phyloP scores from a whole-genome alignment of 257 asterid species.

The Oldenlandia corymbosa region DNA sequence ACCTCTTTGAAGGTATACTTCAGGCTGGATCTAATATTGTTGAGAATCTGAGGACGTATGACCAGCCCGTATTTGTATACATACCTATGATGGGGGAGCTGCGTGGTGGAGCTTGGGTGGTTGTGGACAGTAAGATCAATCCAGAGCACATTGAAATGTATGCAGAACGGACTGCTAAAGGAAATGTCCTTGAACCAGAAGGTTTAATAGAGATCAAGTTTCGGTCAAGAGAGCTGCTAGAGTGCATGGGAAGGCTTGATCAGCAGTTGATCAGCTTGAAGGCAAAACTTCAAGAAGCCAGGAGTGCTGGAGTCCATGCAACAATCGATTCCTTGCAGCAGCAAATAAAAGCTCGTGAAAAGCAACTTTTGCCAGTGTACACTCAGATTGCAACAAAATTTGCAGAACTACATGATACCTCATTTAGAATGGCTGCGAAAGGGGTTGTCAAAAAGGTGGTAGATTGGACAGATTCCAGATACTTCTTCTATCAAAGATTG shows the following conservation, averaged over 20 bases:
- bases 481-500: conserved; percentile 64
- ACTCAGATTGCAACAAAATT: conserved; percentile 90
- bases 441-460: conserved; percentile 79
- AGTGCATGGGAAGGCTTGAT: conserved; percentile 95
- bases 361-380: conserved; percentile 79
- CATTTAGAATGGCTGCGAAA: conserved; percentile 90
- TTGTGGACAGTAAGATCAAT: conserved; percentile 84
- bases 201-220: conserved; percentile 90
- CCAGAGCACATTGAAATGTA: conserved; percentile 91
- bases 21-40: conserved; percentile 98
- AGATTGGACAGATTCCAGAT: conserved; percentile 71
- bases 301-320: conserved; percentile 21
- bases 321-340: conserved; percentile 36
- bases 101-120: conserved; percentile 99
- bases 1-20: conserved; percentile 91
- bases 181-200: conserved; percentile 95
- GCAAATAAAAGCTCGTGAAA: conserved; percentile 68
- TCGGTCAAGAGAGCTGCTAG: conserved; percentile 63
- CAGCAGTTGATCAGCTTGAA: conserved; percentile 57
- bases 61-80: conserved; percentile 84
- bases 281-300: conserved; percentile 47
- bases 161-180: conserved; percentile 81
- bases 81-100: conserved; percentile 95
- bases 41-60: conserved; percentile 79
- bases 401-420: conserved; percentile 91